A percentile compares a stretch with the other conserved stretches of the same genome.
Evolutionary conservation across 2,329 filamentous ascomycete species (phyloP).

Genomic region (Pleomassaria siparia): DNA sequence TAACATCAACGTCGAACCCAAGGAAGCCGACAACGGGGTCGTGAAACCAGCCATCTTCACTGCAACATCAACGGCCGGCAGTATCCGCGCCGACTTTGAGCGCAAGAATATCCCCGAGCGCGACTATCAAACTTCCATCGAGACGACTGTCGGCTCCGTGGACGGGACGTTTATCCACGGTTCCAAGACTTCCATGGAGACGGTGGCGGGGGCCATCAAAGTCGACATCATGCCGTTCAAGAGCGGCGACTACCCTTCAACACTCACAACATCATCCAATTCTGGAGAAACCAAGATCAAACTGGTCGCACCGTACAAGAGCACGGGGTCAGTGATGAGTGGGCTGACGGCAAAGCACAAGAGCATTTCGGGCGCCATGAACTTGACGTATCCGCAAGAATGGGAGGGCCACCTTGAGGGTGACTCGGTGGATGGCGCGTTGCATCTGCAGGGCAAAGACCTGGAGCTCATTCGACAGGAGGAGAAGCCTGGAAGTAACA

Average conservation of each 20-base stretch:
- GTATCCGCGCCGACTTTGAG: slow-evolving; percentile 40
- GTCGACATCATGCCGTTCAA: slow-evolving; percentile 42
- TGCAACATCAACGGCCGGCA: slow-evolving; percentile 39
- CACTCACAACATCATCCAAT: slow-evolving; percentile 36
- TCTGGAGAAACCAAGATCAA: slow-evolving; percentile 40
- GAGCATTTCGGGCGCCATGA: slow-evolving; percentile 37
- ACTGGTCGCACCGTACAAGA: slow-evolving; percentile 36
- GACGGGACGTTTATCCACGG: slow-evolving; percentile 46
- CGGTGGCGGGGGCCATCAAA: slow-evolving; percentile 42
- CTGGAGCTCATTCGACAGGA: slow-evolving; percentile 36
- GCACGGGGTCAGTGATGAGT: slow-evolving; percentile 21
- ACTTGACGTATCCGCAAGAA: slow-evolving; percentile 44
- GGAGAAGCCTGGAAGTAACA: slow-evolving; percentile 29
- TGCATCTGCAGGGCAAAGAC: slow-evolving; percentile 43
- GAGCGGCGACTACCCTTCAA: slow-evolving; percentile 26
- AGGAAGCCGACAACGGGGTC: slow-evolving; percentile 28
- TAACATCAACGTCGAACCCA: slow-evolving; percentile 43
- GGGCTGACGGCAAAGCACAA: slow-evolving; percentile 40
- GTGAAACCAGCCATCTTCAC: slow-evolving; percentile 41
- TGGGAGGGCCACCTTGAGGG: slow-evolving; percentile 47
- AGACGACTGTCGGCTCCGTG: slow-evolving; percentile 42
- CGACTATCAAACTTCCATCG: slow-evolving; percentile 45
- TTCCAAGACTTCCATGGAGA: slow-evolving; percentile 37
- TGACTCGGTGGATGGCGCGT: slow-evolving; percentile 37
- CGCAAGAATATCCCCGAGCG: slow-evolving; percentile 42